phyloP scores from a whole-genome alignment of 306 rosid species.

The Luffa acutangula region DNA sequence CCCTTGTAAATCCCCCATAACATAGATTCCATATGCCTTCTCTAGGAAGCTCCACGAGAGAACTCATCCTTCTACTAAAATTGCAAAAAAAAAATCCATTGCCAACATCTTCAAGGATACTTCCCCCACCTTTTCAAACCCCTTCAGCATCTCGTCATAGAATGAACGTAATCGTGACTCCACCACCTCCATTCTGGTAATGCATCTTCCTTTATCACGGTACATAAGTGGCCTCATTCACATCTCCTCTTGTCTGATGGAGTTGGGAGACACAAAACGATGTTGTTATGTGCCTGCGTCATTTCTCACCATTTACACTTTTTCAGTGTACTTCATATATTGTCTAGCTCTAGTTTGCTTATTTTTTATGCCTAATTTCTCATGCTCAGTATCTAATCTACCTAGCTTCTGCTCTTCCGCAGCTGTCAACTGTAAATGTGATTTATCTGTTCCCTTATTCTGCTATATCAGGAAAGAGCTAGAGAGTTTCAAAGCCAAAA shows the following conservation, averaged over 20 bases:
- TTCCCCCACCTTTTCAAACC: background rate
- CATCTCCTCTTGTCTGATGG: too few relatives aligned
- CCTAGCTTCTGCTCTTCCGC: background rate
- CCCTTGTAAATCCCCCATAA: background rate
- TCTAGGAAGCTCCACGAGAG: background rate
- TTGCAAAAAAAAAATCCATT: background rate
- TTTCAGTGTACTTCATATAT: background rate
- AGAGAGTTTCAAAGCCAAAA: background rate
- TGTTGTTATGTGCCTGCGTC: background rate
- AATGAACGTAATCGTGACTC: background rate
- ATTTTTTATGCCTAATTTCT: background rate
- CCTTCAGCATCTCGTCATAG: background rate
- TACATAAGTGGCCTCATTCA: too few relatives aligned
- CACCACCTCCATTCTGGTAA: background rate
- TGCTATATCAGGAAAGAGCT: background rate
- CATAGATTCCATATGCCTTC: background rate
- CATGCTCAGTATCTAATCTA: background rate
- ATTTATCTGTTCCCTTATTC: background rate
- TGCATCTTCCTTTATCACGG: too few relatives aligned
- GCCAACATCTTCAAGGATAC: background rate
- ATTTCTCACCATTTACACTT: background rate
- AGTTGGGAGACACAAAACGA: background rate
- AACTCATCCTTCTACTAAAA: background rate
- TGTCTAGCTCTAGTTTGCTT: background rate
- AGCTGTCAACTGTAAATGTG: background rate